Evolutionary conservation across 2,329 filamentous ascomycete genomes (phyloP).

Genomic region (Elsinoe fawcettii): DNA sequence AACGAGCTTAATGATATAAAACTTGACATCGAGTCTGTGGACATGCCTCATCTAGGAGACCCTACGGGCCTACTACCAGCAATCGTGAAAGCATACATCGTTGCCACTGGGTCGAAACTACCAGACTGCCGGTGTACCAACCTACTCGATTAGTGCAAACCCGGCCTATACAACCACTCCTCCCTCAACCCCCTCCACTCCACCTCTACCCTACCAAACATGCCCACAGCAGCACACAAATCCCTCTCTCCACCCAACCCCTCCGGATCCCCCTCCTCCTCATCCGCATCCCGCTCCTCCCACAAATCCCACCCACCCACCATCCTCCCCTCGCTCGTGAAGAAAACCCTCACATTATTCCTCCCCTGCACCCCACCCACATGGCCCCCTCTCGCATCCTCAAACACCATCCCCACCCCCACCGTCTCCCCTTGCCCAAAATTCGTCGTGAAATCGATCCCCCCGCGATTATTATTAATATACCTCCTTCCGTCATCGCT

Average conservation of each 20-base stretch:
- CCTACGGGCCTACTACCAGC: no score
- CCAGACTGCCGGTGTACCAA: no score
- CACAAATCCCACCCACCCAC: constrained; percentile 63
- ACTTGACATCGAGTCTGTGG: no score
- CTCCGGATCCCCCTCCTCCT: constrained; percentile 52
- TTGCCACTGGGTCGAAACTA: no score
- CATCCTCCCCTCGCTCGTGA: constrained; percentile 58
- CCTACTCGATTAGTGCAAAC: constrained; percentile 8
- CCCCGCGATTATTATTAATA: constrained; percentile 67
- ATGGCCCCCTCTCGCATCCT: constrained; percentile 22
- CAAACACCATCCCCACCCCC: constrained; percentile 63
- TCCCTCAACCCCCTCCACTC: constrained; percentile 44
- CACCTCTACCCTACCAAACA: constrained; percentile 60
- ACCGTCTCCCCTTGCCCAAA: constrained; percentile 60
- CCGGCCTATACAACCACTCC: constrained; percentile 27
- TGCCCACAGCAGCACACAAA: constrained; percentile 55
- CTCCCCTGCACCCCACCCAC: constrained; percentile 41
- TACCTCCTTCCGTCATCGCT: constrained; percentile 71
- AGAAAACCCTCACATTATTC: constrained; percentile 55
- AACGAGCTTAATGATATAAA: not conserved
- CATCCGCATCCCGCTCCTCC: constrained; percentile 58
- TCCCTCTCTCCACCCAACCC: constrained; percentile 61
- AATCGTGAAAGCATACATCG: not conserved
- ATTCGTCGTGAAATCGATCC: constrained; percentile 56
- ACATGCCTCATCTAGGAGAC: no score